Percentiles rank a stretch among this genome's conserved stretches.
Conservation (phyloP, 2,329 filamentous ascomycete species). For the Cladophialophora carrionii region DNA sequence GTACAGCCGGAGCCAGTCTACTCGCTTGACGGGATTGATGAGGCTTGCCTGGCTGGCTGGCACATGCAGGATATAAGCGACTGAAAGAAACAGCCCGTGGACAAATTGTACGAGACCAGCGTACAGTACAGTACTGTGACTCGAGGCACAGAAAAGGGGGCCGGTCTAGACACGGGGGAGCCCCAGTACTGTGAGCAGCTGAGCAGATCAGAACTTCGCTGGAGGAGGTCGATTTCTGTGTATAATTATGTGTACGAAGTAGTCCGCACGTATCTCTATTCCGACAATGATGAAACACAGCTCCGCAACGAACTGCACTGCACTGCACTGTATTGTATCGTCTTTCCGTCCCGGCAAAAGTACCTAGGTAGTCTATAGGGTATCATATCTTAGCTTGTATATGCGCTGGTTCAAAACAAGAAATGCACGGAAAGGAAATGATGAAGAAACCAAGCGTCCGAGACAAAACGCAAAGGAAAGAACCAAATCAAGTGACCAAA, state of each 20-base stretch:
- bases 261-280: background rate
- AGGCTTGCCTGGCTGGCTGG: too few relatives aligned
- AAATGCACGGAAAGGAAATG: too few relatives aligned
- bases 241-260: background rate
- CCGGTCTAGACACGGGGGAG: too few relatives aligned
- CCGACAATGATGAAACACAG: background rate
- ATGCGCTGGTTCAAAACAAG: background rate
- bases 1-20: too few relatives aligned
- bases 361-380: background rate
- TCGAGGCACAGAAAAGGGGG: too few relatives aligned
- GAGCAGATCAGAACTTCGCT: background rate
- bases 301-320: too few relatives aligned
- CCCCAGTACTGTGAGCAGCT: background rate
- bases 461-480: background rate
- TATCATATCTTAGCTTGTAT: background rate
- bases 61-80: too few relatives aligned
- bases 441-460: background rate
- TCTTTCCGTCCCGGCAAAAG: background rate
- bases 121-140: too few relatives aligned
- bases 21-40: too few relatives aligned
- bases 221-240: background rate
- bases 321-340: background rate
- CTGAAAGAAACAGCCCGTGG: too few relatives aligned
- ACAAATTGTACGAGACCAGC: too few relatives aligned
- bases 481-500: too few relatives aligned